These are phyloP conservation scores for Umbilicus rupestris DNA, from an alignment of 164 flowering plant genomes.

Conservation along the genomic window DNA sequence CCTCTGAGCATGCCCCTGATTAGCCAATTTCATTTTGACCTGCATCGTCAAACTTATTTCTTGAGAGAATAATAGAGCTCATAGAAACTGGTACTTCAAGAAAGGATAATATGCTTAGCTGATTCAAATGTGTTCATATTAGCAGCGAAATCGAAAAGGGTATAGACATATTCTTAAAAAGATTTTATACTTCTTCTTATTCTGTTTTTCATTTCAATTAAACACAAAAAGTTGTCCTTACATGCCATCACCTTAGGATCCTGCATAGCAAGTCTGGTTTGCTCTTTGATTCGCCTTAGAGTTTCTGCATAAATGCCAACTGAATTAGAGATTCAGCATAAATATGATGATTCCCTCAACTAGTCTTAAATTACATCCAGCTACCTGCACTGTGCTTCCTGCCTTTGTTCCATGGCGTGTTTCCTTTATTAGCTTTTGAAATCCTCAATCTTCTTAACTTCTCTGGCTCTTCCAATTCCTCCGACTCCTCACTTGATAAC, in stretches of 20 bases:
- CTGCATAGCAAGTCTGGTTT: conserved; percentile 71
- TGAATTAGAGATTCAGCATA: background rate
- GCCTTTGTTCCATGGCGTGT: conserved; percentile 92
- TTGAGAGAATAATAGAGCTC: background rate
- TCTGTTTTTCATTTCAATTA: conserved; percentile 7
- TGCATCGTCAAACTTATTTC: conserved; percentile 25
- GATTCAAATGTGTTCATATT: no score
- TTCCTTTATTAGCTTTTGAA: conserved; percentile 87
- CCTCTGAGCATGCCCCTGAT: conserved; percentile 85
- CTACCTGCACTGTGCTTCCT: conserved; percentile 89
- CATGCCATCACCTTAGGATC: conserved; percentile 85
- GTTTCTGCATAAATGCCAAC: conserved; percentile 57
- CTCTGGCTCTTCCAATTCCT: conserved; percentile 51
- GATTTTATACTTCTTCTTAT: background rate
- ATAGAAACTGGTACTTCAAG: background rate
- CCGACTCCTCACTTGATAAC: background rate
- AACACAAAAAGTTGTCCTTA: conserved; percentile 33
- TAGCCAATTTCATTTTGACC: conserved; percentile 75
- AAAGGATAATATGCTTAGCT: background rate
- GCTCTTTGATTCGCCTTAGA: conserved; percentile 48
- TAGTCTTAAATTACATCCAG: background rate
- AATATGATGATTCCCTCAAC: background rate
- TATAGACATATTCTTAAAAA: background rate
- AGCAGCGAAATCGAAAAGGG: background rate
- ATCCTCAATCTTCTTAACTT: conserved; percentile 66